Conservation (phyloP, 2,329 filamentous ascomycete genomes). For the Arthrobotrys sphaeroides region DNA sequence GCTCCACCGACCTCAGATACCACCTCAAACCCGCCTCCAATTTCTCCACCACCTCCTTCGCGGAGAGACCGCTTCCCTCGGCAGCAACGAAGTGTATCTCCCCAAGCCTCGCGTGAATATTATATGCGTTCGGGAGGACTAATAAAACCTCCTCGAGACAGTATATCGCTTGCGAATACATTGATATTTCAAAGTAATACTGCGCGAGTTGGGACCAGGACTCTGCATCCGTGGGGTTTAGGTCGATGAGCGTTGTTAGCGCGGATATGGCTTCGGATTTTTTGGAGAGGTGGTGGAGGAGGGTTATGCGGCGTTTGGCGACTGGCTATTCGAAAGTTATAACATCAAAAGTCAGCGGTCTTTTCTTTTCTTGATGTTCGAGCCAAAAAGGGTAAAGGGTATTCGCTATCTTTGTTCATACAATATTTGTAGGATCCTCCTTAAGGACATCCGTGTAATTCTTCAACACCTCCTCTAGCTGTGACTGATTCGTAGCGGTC, state of each 20-base stretch:
- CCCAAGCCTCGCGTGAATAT: conserved; percentile 77
- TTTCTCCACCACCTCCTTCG: conserved; percentile 36
- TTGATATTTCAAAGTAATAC: conserved; percentile 80
- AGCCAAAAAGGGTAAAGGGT: conserved; percentile 12
- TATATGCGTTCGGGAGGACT: conserved; percentile 91
- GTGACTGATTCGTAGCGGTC: conserved; percentile 72
- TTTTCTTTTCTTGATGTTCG: neutral
- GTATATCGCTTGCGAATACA: conserved; percentile 84
- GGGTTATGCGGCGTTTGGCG: conserved; percentile 81
- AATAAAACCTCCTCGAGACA: conserved; percentile 90
- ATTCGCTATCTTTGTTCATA: conserved; percentile 65
- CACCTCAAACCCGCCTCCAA: conserved; percentile 80
- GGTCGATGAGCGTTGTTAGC: conserved; percentile 78
- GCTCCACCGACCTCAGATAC: conserved; percentile 88
- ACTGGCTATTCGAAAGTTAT: conserved; percentile 70
- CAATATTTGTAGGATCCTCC: conserved; percentile 80
- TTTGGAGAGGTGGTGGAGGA: conserved; percentile 78
- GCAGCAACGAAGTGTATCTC: conserved; percentile 81
- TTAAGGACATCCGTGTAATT: conserved; percentile 80
- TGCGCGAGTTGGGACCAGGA: conserved; percentile 92
- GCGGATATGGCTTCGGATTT: conserved; percentile 76
- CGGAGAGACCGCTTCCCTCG: conserved; percentile 8
- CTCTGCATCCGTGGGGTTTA: conserved; percentile 88
- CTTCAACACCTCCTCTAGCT: conserved; percentile 75
- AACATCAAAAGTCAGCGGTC: neutral